These are phyloP conservation scores for Penicillium thymicola DNA, from an alignment of 2,329 filamentous ascomycete genomes.

Conservation along the genomic window DNA sequence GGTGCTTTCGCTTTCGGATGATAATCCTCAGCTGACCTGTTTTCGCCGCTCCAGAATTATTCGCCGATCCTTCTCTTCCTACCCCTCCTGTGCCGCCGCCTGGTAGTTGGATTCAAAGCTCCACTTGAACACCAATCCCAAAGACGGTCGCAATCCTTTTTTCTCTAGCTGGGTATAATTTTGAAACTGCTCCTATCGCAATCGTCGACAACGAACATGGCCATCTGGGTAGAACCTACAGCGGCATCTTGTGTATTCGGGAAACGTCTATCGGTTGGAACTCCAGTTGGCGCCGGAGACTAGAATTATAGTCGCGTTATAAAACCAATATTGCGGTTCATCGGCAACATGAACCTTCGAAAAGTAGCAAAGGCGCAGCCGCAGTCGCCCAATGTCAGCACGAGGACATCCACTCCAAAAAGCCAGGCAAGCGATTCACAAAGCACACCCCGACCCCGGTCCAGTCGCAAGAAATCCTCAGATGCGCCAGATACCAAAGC, in stretches of 20 bases:
- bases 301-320: constrained; percentile 7
- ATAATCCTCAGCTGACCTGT: constrained; percentile 6
- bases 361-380: constrained; percentile 15
- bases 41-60: background rate
- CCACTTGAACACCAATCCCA: background rate
- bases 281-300: constrained; percentile 18
- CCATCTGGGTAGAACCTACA: constrained; percentile 17
- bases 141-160: background rate
- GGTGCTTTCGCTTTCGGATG: background rate
- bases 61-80: constrained; percentile 3
- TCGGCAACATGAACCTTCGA: constrained; percentile 18
- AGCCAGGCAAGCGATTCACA: constrained; percentile 18
- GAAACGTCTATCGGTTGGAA: constrained; percentile 10
- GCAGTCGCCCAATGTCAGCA: constrained; percentile 8
- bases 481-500: constrained; percentile 54
- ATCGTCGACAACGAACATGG: constrained; percentile 20
- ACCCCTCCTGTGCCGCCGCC: constrained; percentile 8
- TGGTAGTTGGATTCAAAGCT: background rate
- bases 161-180: background rate
- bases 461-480: constrained; percentile 22
- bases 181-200: background rate
- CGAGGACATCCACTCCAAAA: constrained; percentile 15
- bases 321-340: background rate
- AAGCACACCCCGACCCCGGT: constrained; percentile 13
- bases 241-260: constrained; percentile 17